Evolutionary conservation across 2,329 filamentous ascomycete species (phyloP), one percentile per base, ranked within the genome.

Genomic region (Lachnum nothofagi): DNA sequence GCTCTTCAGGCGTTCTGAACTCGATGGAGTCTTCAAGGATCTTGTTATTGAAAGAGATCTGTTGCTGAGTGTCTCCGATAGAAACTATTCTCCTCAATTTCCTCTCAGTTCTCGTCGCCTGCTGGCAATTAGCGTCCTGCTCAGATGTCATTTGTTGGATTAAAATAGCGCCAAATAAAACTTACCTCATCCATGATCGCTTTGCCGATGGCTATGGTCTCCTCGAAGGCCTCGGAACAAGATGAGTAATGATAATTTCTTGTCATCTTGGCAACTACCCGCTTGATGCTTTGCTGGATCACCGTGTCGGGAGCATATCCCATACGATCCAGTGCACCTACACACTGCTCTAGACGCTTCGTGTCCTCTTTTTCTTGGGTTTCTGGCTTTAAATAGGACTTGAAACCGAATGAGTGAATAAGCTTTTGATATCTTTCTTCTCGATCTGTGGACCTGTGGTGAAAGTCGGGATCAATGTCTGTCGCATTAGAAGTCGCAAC

Each of bases 251-350:
- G 51, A 19, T 48, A 52, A 24, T 60, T 60, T 27, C 54, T 54
- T 10, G 55, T 58, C 55, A 59, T 59, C 41, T 43, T 58, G 9
- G 53, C 53, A 14, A 58, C 48, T 8, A 54, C 56, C 25, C 48
- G 23, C 46, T 48, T 53, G 19, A 61, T 56, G 17, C 37, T 54
- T 25, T 44, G 41, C n/a, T 46, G 40, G 42, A 56, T 49, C 19
- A 25, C 24, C 22, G 41, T 23, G n/a, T 37, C 19, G 17, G 7
- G 12, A 17, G n/a, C 19, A 4, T 20, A 17, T 37, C 17, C 17
- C 19, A 17, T 10, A 12, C 2, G n/a, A 37, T 17, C 10, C 12
- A 4, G 6, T 19, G 12, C 19, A 4, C 3, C 12, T 17, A 17
- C 19, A 10, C 12, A 4, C 17, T 37, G 34, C n/a, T 17, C 17